A percentile compares a stretch with the other conserved stretches of the same genome.
phyloP scores from a whole-genome alignment of 2,329 filamentous ascomycete species.

The Fusarium protoensiforme region DNA sequence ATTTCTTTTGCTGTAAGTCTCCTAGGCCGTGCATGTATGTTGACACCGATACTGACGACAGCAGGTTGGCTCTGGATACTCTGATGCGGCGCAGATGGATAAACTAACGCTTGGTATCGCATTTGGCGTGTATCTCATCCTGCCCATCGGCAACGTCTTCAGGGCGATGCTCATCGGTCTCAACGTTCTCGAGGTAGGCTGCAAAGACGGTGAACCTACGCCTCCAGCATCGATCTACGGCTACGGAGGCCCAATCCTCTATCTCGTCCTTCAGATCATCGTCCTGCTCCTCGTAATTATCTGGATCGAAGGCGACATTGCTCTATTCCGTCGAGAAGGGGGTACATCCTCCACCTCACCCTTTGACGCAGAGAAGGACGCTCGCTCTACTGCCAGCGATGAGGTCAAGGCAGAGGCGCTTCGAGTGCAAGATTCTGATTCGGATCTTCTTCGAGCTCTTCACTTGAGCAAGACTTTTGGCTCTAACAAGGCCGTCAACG shows the following conservation, averaged over 20 bases:
- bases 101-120: constrained; percentile 22
- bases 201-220: constrained; percentile 68
- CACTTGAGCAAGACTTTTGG: constrained; percentile 77
- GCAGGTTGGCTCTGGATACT: constrained; percentile 25
- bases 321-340: not conserved
- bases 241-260: constrained; percentile 85
- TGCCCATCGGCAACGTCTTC: constrained; percentile 61
- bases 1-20: constrained; percentile 62
- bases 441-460: constrained; percentile 68
- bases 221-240: constrained; percentile 72
- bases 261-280: constrained; percentile 77
- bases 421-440: constrained; percentile 45
- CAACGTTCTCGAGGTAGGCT: constrained; percentile 82
- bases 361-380: not conserved
- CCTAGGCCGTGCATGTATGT: fast-evolving
- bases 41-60: not conserved
- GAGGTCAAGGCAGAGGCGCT: constrained; percentile 19
- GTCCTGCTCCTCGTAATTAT: constrained; percentile 42
- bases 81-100: constrained; percentile 18
- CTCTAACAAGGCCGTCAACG: constrained; percentile 72
- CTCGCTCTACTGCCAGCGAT: not conserved
- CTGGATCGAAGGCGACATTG: not conserved
- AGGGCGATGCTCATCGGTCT: constrained; percentile 77
- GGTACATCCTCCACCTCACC: not conserved
- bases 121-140: constrained; percentile 31